Percentiles rank a stretch among this genome's conserved stretches.
Conservation (phyloP, 345 rosid species). For the Boechera divaricarpa region DNA sequence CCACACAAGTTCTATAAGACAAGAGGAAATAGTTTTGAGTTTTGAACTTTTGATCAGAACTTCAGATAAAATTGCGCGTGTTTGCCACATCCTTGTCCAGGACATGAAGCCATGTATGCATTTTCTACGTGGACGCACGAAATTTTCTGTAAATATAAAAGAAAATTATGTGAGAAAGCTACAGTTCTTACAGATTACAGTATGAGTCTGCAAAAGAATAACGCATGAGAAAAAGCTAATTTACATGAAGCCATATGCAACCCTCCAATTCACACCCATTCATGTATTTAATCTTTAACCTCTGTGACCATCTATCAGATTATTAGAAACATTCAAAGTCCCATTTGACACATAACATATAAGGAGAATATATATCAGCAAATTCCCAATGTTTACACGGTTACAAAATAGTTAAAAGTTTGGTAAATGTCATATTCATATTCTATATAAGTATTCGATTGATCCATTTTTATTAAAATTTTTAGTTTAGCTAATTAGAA, state of each 20-base stretch:
- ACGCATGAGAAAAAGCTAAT: conserved; percentile 29
- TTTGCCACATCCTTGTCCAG: conserved; percentile 29
- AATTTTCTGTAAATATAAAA: conserved; percentile 6
- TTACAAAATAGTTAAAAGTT: not conserved
- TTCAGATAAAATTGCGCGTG: conserved; percentile 42
- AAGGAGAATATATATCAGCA: not conserved
- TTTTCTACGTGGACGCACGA: conserved; percentile 31
- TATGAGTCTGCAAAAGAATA: conserved; percentile 35
- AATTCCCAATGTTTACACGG: not conserved
- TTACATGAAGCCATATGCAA: conserved; percentile 39
- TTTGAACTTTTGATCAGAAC: conserved; percentile 6
- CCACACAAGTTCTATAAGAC: conserved; percentile 18
- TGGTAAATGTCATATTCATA: not conserved
- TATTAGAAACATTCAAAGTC: conserved; percentile 29
- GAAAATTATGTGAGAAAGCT: conserved; percentile 11
- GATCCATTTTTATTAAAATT: too few relatives aligned
- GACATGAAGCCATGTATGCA: conserved; percentile 22
- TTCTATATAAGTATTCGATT: too few relatives aligned
- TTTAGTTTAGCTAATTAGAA: too few relatives aligned
- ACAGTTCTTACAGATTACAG: conserved; percentile 13
- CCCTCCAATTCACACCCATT: conserved; percentile 28
- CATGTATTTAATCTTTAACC: conserved; percentile 27
- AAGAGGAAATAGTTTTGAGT: conserved; percentile 19
- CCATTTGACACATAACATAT: conserved; percentile 1
- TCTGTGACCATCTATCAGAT: conserved; percentile 15